Base-by-base conservation (phyloP, 495 filamentous ascomycete species). In the Talaromyces borbonicus region DNA sequence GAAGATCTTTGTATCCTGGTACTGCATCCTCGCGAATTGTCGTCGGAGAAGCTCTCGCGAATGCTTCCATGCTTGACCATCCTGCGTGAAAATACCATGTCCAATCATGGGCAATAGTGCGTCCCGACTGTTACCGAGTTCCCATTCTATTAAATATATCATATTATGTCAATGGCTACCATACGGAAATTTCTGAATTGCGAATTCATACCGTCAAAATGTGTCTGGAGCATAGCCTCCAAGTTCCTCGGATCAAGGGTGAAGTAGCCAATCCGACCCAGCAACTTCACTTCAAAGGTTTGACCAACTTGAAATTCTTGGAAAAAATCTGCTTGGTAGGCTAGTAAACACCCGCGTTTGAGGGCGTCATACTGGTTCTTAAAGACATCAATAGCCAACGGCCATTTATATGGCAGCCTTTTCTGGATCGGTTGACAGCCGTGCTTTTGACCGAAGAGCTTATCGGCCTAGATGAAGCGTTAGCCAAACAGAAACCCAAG, bases 61-160 rank as follows among this genome's bases (percentile, higher is more conserved):
- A 20, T 65, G 68, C 46, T 65, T 66, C 77, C 77, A 80, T 9
- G 58, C 46, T 27, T 38, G 19, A 1, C 77, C 75, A 24, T 79
- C 72, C 46, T 75, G 67, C 0, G 67, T 66, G 52, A 80, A 79
- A 43, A 80, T 76, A 5, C 75, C 75, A n/a, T 71, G 57, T 7
- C 75, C 72, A 19, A 78, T 52, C 9, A 74, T 42, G n/a, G 64
- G 60, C 23, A 56, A 54, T 9, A 60, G 51, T 4, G 57, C 55
- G 12, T 56, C 26, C 23, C 58, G 56, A 27, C 71, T 61, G 11
- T 30, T 32, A 2, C 59, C 59, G 19, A 51, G 42, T 16, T 43
- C 56, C 50, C 30, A 74, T 49, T 55, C 66, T 60, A 26, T 19
- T 14, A 8, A 35, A 12, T 2, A 27, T 29, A 20, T 19, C 2